These are phyloP conservation scores for Termitomyces sp. DNA, from an alignment of 768 basidiomycete genomes.

Conservation along the genomic window DNA sequence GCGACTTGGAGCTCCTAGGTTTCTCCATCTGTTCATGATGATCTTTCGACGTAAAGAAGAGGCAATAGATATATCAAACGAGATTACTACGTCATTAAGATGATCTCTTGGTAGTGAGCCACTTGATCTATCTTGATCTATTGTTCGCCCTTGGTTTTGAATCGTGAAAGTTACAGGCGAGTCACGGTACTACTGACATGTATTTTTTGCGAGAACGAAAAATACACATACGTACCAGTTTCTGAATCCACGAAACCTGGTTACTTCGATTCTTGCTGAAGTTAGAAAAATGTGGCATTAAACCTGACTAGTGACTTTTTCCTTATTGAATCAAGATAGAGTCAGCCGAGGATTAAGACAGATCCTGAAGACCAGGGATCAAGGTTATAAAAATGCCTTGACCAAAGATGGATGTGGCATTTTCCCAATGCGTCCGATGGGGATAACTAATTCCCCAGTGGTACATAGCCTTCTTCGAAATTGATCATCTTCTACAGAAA, in stretches of 20 bases:
- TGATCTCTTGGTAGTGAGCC: background rate
- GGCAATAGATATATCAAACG: background rate
- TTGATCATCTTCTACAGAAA: background rate
- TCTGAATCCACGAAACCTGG: background rate
- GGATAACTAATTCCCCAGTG: too few relatives aligned
- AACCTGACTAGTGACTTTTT: background rate
- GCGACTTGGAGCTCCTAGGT: background rate
- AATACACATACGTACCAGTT: background rate
- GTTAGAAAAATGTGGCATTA: background rate
- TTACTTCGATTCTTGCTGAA: background rate
- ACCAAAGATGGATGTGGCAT: too few relatives aligned
- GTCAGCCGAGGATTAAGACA: background rate
- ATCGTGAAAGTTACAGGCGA: background rate
- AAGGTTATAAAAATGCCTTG: too few relatives aligned
- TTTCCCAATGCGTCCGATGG: too few relatives aligned
- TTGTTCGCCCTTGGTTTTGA: background rate
- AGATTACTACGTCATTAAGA: background rate
- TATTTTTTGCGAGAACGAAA: background rate
- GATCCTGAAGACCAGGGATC: too few relatives aligned
- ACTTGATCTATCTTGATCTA: background rate
- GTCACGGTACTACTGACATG: too few relatives aligned
- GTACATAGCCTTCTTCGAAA: background rate
- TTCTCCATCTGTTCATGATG: background rate
- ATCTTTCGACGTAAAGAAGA: background rate
- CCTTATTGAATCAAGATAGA: background rate